Evolutionary conservation across 257 asterid species (phyloP), one percentile per base, ranked within the genome.

Genomic region (Capsicum chinense): DNA sequence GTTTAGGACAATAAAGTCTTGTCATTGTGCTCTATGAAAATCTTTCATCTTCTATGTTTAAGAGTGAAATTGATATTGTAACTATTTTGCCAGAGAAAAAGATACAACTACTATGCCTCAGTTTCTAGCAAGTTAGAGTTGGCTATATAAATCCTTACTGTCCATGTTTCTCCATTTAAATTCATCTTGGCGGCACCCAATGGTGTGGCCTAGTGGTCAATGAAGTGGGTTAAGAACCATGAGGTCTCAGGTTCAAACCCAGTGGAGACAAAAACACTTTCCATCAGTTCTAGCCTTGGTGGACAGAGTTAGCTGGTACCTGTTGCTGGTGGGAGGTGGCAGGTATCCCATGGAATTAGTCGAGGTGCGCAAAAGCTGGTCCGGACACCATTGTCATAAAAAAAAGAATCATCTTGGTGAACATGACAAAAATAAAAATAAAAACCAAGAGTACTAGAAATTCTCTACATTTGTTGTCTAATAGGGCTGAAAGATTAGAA

Each of bases 31-130:
- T 78, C 14, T 78, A 52, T 54, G 50, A 16, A 74, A 50, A 44
- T 33, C 26, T 14, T 48, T 26, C 63, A 26, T 76, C 81, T 78
- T 78, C 62, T 15, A 54, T 48, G 44, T 78, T 76, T 26, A 76
- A 76, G 44, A 54, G 81, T 26, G 81, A 52, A 76, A 10, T 54
- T 26, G 14, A 54, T 54, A 54, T 78, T 7, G n/a, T 54, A 78
- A 48, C 9, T 26, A 33, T 33, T 78, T 52, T 78, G 14, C 7
- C 15, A 6, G 63, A 54, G 48, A 54, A 78, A 64, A 26, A 35
- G 48, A 21, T 74, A 50, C 13, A 71, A 19, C 81, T 50, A 74
- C 44, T 48, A 44, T 50, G 81, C 58, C 62, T 50, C 44, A 6
- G 21, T 50, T n/a, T 7, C 19, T 74, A 21, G 21, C 81, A 74